Evolutionary conservation across 352 stramenopile genomes (phyloP), one percentile per base, ranked within the genome.

Genomic region (Globisporangium spiculum): DNA sequence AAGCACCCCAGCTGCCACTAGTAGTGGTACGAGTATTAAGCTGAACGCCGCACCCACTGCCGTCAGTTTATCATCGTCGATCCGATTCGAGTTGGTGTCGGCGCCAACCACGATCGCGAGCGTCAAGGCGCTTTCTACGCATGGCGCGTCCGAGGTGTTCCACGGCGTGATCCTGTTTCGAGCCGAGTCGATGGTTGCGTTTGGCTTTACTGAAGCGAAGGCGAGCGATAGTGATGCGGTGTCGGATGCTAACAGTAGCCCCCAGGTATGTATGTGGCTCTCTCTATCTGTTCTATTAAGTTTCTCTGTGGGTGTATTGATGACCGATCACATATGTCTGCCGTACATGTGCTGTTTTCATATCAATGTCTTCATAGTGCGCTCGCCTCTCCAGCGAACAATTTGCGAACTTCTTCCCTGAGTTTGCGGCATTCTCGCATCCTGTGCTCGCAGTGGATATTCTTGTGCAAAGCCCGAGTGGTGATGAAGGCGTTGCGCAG

Each of bases 331-430:
- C 14, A 12, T 44, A 44, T 44, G 36, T 38, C 7, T 4, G 27
- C 3, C 27, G 34, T 44, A 44, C 14, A 44, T 44, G 44, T 52
- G 44, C 44, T n/a, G 18, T 8, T 52, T 10, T 9, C 14, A 36
- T 38, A 4, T 7, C 6, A 18, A 44, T 54, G 3, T 63, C 10
- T 20, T 20, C n/a, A 9, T 44, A 81, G 64, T 92, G 81, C 44
- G 63, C 74, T 53, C 83, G 81, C 3, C 68, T 94, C 34, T 63
- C 76, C 8, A 88, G 79, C 24, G 78, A 89, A 10, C 84, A 92
- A 22, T 91, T 94, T 60, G 79, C 76, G 12, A 36, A 53, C 0
- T 94, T 91, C 61, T 92, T 94, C 65, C 84, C 86, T 10, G 83
- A 92, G 48, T 80, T 94, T 54, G 80, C 72, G 4, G 64, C 78